Percentiles rank a stretch among this genome's conserved stretches.
These are phyloP conservation scores for Trichoderma reesei DNA, from an alignment of 495 filamentous ascomycete genomes.

Conservation along the genomic window DNA sequence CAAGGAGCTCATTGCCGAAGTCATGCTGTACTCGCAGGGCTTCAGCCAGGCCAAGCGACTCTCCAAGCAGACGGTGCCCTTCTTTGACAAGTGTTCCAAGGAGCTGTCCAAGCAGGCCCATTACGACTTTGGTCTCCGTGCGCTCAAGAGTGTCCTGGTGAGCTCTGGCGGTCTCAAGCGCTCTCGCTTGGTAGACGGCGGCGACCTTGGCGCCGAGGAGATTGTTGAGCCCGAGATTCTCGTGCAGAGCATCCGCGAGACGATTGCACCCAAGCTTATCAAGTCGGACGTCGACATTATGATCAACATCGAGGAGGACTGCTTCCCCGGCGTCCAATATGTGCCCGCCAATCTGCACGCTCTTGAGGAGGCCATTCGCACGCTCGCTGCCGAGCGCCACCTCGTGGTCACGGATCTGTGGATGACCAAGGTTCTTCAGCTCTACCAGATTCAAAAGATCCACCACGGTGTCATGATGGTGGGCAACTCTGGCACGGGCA, in stretches of 20 bases:
- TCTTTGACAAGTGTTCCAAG: slow-evolving; percentile 83
- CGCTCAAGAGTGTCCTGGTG: slow-evolving; percentile 94
- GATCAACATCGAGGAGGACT: slow-evolving; percentile 70
- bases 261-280: slow-evolving; percentile 94
- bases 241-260: slow-evolving; percentile 95
- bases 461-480: slow-evolving; percentile 99
- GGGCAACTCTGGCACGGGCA: slow-evolving; percentile 86
- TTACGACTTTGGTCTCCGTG: slow-evolving; percentile 96
- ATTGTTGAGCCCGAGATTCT: slow-evolving; percentile 94
- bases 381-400: slow-evolving; percentile 70
- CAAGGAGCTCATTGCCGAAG: slow-evolving; percentile 97
- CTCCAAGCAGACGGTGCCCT: slow-evolving; percentile 89
- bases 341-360: slow-evolving; percentile 74
- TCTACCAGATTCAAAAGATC: slow-evolving; percentile 94
- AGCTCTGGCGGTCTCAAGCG: slow-evolving; percentile 95
- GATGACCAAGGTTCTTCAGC: slow-evolving; percentile 92
- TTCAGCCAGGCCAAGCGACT: slow-evolving; percentile 91
- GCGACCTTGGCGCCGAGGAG: slow-evolving; percentile 55
- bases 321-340: slow-evolving; percentile 90
- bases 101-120: slow-evolving; percentile 90
- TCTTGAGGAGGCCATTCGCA: slow-evolving; percentile 70
- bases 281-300: slow-evolving; percentile 81
- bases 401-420: slow-evolving; percentile 84
- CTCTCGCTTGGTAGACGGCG: slow-evolving; percentile 49
- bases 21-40: slow-evolving; percentile 99